Evolutionary conservation across 2,329 filamentous ascomycete genomes (phyloP).

Genomic region (Calonectria multiphialidica): DNA sequence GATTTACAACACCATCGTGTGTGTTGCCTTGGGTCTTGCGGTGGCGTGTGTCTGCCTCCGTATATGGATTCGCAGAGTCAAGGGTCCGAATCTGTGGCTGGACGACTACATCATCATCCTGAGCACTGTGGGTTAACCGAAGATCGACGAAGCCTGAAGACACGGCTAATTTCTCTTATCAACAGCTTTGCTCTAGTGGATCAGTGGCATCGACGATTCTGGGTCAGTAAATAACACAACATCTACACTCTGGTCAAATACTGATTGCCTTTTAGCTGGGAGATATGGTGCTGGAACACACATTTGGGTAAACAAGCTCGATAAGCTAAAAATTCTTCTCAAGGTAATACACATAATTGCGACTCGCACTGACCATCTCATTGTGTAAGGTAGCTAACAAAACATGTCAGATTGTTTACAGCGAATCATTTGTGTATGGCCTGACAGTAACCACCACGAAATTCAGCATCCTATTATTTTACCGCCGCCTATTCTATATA

Average conservation of each 20-base stretch:
- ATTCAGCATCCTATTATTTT: constrained; percentile 24
- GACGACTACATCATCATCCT: constrained; percentile 24
- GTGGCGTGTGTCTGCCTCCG: constrained; percentile 18
- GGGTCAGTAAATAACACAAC: not conserved
- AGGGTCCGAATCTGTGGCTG: constrained; percentile 16
- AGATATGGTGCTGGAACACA: constrained; percentile 21
- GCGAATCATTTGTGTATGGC: constrained; percentile 19
- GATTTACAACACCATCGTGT: constrained; percentile 13
- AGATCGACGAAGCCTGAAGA: not conserved
- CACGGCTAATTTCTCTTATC: not conserved
- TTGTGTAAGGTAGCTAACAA: not conserved
- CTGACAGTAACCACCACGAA: constrained; percentile 23
- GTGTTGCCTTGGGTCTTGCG: constrained; percentile 10
- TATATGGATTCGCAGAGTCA: constrained; percentile 17
- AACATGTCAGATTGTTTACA: not conserved
- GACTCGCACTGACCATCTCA: not conserved
- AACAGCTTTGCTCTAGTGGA: constrained; percentile 9
- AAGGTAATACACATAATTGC: constrained; percentile 2
- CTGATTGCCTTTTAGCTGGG: constrained; percentile 12
- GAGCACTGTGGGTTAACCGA: constrained; percentile 18
- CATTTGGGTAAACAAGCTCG: constrained; percentile 14
- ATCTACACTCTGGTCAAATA: too few species aligned
- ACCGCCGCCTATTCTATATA: constrained; percentile 22
- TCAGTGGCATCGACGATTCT: constrained; percentile 8
- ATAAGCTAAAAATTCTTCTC: constrained; percentile 10